These are phyloP conservation scores for Leishmania tarentolae DNA, from an alignment of 208 protist species.

Conservation along the genomic window DNA sequence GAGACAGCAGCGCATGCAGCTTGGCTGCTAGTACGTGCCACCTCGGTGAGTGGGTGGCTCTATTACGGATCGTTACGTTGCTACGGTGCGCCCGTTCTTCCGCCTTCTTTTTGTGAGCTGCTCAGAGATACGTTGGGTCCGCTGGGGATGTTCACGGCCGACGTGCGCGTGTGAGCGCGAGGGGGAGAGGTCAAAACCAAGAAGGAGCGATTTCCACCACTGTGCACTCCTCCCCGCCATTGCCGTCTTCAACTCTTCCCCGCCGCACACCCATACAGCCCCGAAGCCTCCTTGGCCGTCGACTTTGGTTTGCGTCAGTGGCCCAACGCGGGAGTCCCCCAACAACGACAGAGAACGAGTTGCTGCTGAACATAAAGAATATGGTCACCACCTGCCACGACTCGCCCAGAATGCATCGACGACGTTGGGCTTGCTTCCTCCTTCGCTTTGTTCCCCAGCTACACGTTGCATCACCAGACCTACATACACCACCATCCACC, in stretches of 20 bases:
- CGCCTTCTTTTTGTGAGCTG: neutral
- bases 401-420: too few relatives aligned
- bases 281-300: neutral
- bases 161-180: neutral
- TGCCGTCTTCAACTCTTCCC: neutral
- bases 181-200: neutral
- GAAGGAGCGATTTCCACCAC: neutral
- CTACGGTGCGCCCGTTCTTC: neutral
- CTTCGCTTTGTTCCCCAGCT: too few relatives aligned
- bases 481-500: too few relatives aligned
- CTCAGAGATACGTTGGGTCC: neutral
- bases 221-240: neutral
- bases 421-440: too few relatives aligned
- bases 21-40: neutral
- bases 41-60: neutral
- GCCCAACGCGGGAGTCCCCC: too few relatives aligned
- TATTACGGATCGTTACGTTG: neutral
- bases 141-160: neutral
- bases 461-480: neutral
- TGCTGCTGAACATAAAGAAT: too few relatives aligned
- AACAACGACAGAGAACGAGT: too few relatives aligned
- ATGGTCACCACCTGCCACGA: too few relatives aligned
- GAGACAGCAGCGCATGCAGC: neutral
- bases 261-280: constrained; percentile 5
- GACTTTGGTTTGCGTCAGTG: too few relatives aligned